Evolutionary conservation across 805 yeast genomes (phyloP).

Genomic region (Starmerella apicola): DNA sequence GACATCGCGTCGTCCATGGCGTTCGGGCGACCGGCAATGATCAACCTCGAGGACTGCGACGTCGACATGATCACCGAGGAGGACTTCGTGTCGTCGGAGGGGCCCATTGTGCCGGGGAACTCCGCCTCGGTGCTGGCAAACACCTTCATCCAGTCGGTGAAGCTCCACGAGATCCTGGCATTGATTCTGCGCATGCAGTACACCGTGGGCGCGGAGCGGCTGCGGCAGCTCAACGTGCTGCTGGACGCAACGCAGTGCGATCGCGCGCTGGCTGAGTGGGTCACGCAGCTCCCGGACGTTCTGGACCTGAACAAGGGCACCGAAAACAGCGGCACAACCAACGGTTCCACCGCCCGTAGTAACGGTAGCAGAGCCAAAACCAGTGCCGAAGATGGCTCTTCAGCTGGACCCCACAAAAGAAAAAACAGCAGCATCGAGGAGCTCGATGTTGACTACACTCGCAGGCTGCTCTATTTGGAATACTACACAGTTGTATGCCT

Average conservation of each 20-base stretch:
- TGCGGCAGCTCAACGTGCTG: slow-evolving; percentile 32
- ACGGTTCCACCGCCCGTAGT: neutral
- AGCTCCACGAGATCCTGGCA: slow-evolving; percentile 59
- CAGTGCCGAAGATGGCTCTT: neutral
- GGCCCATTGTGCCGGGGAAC: slow-evolving; percentile 31
- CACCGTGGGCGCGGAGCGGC: slow-evolving; percentile 52
- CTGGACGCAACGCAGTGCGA: slow-evolving; percentile 54
- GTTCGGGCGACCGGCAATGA: slow-evolving; percentile 58
- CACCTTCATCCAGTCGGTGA: slow-evolving; percentile 49
- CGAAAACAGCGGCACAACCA: neutral
- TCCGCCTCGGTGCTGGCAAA: slow-evolving; percentile 30
- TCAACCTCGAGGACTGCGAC: slow-evolving; percentile 62
- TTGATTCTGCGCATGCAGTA: slow-evolving; percentile 57
- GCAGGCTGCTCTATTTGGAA: slow-evolving; percentile 50
- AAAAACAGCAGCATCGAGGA: slow-evolving; percentile 25
- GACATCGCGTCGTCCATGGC: slow-evolving; percentile 61
- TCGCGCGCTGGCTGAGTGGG: slow-evolving; percentile 66
- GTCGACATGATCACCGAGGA: slow-evolving; percentile 57
- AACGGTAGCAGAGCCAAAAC: neutral
- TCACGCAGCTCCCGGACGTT: slow-evolving; percentile 49
- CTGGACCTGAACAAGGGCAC: slow-evolving; percentile 39
- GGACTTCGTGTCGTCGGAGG: slow-evolving; percentile 35
- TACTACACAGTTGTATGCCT: slow-evolving; percentile 63
- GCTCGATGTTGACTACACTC: slow-evolving; percentile 31
- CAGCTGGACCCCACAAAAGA: neutral